Conservation (phyloP, 1,284 basidiomycete species). For the Takashimella tepidaria region DNA sequence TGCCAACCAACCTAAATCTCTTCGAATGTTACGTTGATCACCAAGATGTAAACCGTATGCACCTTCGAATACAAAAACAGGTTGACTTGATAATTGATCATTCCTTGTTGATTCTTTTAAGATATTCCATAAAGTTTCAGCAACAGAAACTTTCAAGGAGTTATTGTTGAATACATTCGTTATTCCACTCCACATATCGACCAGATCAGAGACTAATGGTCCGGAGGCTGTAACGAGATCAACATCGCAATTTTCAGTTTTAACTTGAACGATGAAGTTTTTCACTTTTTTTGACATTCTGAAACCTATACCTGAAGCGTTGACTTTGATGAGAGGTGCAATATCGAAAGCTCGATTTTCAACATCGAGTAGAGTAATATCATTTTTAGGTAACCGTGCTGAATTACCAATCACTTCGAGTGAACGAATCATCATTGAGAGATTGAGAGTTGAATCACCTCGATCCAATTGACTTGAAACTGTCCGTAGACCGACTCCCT, state of each 20-base stretch:
- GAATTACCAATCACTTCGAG: neutral
- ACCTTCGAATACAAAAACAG: slow-evolving; percentile 30
- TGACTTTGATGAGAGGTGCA: slow-evolving; percentile 3
- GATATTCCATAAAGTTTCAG: slow-evolving; percentile 4
- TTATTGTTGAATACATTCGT: slow-evolving; percentile 1
- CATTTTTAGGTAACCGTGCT: neutral
- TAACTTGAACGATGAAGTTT: slow-evolving; percentile 7
- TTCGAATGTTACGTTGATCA: slow-evolving; percentile 34
- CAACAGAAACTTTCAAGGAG: neutral
- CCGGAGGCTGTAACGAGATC: slow-evolving; percentile 18
- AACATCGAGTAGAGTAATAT: neutral
- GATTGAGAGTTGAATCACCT: neutral
- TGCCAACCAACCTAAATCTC: slow-evolving; percentile 38
- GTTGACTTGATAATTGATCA: slow-evolving; percentile 15
- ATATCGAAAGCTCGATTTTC: neutral
- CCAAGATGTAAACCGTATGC: slow-evolving; percentile 39
- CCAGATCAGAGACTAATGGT: slow-evolving; percentile 10
- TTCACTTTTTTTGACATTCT: slow-evolving; percentile 2
- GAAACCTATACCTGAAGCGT: neutral
- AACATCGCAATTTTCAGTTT: slow-evolving; percentile 3
- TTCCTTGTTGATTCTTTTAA: slow-evolving; percentile 12
- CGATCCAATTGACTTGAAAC: neutral
- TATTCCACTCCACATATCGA: slow-evolving; percentile 13
- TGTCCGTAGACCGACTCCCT: neutral
- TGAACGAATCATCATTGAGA: neutral